phyloP scores from a whole-genome alignment of 768 basidiomycete species.

The Melanogaster broomeanus region DNA sequence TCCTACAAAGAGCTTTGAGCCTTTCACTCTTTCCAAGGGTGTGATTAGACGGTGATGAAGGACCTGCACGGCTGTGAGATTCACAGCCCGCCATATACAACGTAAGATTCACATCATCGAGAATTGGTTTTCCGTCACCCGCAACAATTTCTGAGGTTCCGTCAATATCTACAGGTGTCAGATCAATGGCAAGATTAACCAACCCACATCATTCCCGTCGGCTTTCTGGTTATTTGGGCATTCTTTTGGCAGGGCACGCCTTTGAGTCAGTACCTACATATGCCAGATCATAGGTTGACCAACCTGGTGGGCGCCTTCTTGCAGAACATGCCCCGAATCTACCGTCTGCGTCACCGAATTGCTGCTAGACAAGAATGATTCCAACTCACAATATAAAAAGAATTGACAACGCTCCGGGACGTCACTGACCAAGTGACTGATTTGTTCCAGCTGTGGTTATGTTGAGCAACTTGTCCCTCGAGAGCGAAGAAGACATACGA shows the following conservation, averaged over 20 bases:
- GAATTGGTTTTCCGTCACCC: constrained; percentile 19
- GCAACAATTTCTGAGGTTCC: constrained; percentile 18
- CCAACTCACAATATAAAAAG: constrained; percentile 54
- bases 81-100: background rate
- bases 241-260: too few species aligned
- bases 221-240: too few species aligned
- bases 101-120: constrained; percentile 20
- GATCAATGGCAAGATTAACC: too few species aligned
- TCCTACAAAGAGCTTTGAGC: constrained; percentile 21
- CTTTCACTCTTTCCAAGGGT: constrained; percentile 19
- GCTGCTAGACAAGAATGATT: too few species aligned
- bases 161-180: constrained; percentile 1
- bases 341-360: background rate
- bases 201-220: too few species aligned
- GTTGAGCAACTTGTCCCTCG: background rate
- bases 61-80: constrained; percentile 9
- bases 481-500: constrained; percentile 35
- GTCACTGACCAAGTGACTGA: constrained; percentile 42
- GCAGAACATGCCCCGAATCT: constrained; percentile 25
- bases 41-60: constrained; percentile 20
- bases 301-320: constrained; percentile 34
- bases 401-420: constrained; percentile 47
- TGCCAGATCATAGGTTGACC: background rate
- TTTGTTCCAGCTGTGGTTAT: constrained; percentile 38
- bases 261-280: too few species aligned